Evolutionary conservation across 1,284 basidiomycete species (phyloP).

Genomic region (Boletus subluridellus): DNA sequence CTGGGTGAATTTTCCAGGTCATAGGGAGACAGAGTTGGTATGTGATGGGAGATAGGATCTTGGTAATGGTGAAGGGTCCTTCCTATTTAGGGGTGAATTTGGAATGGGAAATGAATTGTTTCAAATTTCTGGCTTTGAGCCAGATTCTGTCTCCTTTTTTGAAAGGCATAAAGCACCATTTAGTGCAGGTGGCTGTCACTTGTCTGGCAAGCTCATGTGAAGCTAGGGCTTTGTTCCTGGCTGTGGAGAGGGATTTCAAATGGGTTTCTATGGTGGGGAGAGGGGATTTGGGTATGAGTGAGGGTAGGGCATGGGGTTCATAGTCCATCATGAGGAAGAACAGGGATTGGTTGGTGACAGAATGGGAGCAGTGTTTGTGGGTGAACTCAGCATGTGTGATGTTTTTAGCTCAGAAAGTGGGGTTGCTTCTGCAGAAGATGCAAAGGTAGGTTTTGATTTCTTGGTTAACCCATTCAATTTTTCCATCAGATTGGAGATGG

Average conservation of each 20-base stretch:
- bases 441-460: not conserved
- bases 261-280: no score
- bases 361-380: not conserved
- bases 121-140: not conserved
- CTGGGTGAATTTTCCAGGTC: no score
- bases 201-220: not conserved
- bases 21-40: no score
- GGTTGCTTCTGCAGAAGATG: not conserved
- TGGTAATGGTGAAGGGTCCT: not conserved
- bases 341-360: not conserved
- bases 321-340: not conserved
- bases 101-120: fast-evolving
- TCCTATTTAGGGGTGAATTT: not conserved
- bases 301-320: not conserved
- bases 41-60: no score
- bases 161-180: fast-evolving
- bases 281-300: fast-evolving
- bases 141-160: not conserved
- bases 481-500: not conserved
- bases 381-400: not conserved
- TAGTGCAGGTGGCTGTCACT: fast-evolving
- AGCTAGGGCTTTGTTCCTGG: fast-evolving
- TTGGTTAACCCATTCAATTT: not conserved
- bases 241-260: no score
- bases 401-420: fast-evolving